Conservation (phyloP, 495 filamentous ascomycete species). For the Neurospora sp. region DNA sequence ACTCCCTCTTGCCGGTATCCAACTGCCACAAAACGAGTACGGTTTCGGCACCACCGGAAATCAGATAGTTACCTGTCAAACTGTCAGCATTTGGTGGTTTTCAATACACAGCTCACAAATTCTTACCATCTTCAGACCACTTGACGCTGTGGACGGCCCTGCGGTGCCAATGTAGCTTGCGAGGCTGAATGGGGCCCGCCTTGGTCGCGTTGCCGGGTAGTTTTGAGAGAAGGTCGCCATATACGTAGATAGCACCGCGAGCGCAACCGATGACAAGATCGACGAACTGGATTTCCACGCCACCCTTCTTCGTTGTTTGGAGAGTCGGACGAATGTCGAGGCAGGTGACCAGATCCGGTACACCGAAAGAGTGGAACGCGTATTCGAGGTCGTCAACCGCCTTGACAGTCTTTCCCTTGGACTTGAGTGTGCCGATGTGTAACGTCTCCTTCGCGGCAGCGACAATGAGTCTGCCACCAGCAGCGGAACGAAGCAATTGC, state of each 20-base stretch:
- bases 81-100: conserved; percentile 8
- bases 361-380: conserved; percentile 40
- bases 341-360: conserved; percentile 45
- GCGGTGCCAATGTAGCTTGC: conserved; percentile 84
- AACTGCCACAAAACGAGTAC: conserved; percentile 94
- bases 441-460: conserved; percentile 28
- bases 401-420: conserved; percentile 1
- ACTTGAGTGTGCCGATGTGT: conserved; percentile 26
- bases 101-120: not conserved
- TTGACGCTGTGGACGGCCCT: conserved; percentile 68
- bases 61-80: conserved; percentile 75
- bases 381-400: conserved; percentile 32
- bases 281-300: conserved; percentile 29
- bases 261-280: conserved; percentile 69
- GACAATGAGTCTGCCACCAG: conserved; percentile 23
- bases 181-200: conserved; percentile 32
- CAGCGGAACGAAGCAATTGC: conserved; percentile 21
- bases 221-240: conserved; percentile 58
- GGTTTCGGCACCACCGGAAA: conserved; percentile 85
- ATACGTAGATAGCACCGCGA: conserved; percentile 65
- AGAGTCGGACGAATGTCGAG: conserved; percentile 38
- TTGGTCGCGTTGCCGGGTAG: conserved; percentile 28
- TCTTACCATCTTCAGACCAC: conserved; percentile 83
- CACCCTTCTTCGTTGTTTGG: conserved; percentile 23
- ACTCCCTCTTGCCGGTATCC: conserved; percentile 69